phyloP scores from a whole-genome alignment of 495 filamentous ascomycete species.

The Bacidia gigantensis region DNA sequence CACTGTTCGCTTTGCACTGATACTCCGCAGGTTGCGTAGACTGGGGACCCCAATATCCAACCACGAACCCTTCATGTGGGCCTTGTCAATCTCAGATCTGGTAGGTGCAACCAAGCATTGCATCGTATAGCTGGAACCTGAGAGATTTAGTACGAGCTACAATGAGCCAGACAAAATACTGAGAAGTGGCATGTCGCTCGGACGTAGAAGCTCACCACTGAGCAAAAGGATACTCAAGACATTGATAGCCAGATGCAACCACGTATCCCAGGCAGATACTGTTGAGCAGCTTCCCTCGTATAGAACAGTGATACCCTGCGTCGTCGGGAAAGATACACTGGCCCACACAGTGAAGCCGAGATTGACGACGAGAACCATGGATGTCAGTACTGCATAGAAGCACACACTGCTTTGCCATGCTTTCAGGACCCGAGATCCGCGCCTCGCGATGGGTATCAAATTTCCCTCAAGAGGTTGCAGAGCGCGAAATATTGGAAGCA shows the following conservation, averaged over 20 bases:
- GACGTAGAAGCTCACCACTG: too few relatives aligned
- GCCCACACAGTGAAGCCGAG: neutral
- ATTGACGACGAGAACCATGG: neutral
- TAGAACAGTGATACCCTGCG: conserved; percentile 2
- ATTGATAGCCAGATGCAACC: conserved; percentile 26
- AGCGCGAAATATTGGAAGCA: too few relatives aligned
- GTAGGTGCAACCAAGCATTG: conserved; percentile 29
- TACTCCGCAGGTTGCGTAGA: conserved; percentile 22
- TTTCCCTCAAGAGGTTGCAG: too few relatives aligned
- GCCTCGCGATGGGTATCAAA: too few relatives aligned
- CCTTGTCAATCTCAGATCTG: conserved; percentile 25
- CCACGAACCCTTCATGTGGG: conserved; percentile 24
- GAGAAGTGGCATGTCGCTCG: too few relatives aligned
- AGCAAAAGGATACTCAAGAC: conserved; percentile 25
- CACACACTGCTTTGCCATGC: conserved; percentile 4
- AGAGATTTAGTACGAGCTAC: too few relatives aligned
- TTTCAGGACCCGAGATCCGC: too few relatives aligned
- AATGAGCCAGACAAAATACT: too few relatives aligned
- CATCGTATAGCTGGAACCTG: conserved; percentile 33
- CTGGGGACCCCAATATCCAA: conserved; percentile 30
- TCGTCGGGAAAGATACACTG: neutral
- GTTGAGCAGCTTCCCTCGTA: conserved; percentile 12
- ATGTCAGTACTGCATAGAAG: neutral
- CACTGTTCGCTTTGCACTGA: conserved; percentile 2
- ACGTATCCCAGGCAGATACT: conserved; percentile 9